Evolutionary conservation across 441 rosid species (phyloP).

Genomic region (Gossypium laxum): DNA sequence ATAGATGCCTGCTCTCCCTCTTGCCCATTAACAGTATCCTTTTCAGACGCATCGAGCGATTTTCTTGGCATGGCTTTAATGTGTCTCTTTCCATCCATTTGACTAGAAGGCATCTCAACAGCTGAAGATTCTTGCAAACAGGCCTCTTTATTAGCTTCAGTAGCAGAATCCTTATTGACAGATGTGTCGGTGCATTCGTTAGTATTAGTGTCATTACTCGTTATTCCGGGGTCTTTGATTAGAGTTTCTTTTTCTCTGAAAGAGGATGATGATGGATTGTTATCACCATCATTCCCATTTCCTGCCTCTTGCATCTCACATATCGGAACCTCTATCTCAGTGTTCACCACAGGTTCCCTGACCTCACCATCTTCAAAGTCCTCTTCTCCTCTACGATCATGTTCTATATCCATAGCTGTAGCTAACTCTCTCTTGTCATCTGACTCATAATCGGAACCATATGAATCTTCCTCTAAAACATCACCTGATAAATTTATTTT

Average conservation of each 20-base stretch:
- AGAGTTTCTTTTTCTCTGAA: slow-evolving; percentile 23
- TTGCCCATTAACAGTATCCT: slow-evolving; percentile 18
- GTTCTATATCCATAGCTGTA: slow-evolving; percentile 31
- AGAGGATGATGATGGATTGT: slow-evolving; percentile 21
- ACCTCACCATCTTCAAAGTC: slow-evolving; percentile 58
- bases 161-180: slow-evolving; percentile 16
- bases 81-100: slow-evolving; percentile 20
- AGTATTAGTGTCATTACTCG: slow-evolving; percentile 12
- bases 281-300: slow-evolving; percentile 13
- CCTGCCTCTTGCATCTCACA: slow-evolving; percentile 21
- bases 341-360: slow-evolving; percentile 29
- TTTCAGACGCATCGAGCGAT: slow-evolving; percentile 22
- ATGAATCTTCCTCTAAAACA: slow-evolving; percentile 36
- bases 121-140: slow-evolving; percentile 23
- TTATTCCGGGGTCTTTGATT: slow-evolving; percentile 24
- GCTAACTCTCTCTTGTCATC: slow-evolving; percentile 33
- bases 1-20: slow-evolving; percentile 29
- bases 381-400: slow-evolving; percentile 31
- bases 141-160: slow-evolving; percentile 18
- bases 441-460: slow-evolving; percentile 38
- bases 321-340: slow-evolving; percentile 17
- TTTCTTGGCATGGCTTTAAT: slow-evolving; percentile 18
- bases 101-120: slow-evolving; percentile 22
- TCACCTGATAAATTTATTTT: slow-evolving; percentile 46
- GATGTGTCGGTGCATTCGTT: slow-evolving; percentile 16